Evolutionary conservation across 1,284 basidiomycete genomes (phyloP).

Genomic region (Ceratobasidium sp.): DNA sequence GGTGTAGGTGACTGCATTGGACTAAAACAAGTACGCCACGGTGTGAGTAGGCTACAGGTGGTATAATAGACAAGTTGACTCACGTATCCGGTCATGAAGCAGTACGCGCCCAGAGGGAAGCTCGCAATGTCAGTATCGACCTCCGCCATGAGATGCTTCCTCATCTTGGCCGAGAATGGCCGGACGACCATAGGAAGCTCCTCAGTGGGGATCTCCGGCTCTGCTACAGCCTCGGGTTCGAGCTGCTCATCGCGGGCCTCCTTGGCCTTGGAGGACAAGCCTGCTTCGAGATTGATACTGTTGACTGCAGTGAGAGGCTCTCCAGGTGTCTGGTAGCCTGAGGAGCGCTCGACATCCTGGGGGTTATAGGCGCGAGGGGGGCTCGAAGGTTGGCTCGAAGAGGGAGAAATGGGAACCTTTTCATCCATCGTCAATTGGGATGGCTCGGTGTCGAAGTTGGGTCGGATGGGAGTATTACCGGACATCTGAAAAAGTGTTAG

Average conservation of each 20-base stretch:
- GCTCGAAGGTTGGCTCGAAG: neutral
- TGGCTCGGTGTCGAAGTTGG: neutral
- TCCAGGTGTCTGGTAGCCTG: neutral
- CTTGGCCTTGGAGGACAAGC: neutral
- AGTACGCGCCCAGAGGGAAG: constrained; percentile 74
- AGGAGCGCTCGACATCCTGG: constrained; percentile 10
- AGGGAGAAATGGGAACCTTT: neutral
- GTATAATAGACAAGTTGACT: neutral
- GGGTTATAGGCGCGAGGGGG: constrained; percentile 32
- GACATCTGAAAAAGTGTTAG: constrained; percentile 13
- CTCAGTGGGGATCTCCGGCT: neutral
- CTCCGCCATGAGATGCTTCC: constrained; percentile 58
- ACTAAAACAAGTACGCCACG: constrained; percentile 49
- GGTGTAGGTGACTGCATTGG: constrained; percentile 79
- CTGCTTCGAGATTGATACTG: constrained; percentile 30
- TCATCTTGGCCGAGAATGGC: constrained; percentile 36
- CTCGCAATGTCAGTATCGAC: constrained; percentile 71
- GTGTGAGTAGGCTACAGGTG: neutral
- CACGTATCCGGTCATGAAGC: constrained; percentile 86
- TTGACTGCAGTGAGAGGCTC: constrained; percentile 33
- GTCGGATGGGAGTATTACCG: constrained; percentile 1
- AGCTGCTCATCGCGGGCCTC: neutral
- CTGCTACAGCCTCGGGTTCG: neutral
- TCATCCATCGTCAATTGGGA: constrained; percentile 3
- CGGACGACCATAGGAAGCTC: constrained; percentile 34